Evolutionary conservation across 257 asterid species (phyloP).

Genomic region (Salvia rosmarinus): DNA sequence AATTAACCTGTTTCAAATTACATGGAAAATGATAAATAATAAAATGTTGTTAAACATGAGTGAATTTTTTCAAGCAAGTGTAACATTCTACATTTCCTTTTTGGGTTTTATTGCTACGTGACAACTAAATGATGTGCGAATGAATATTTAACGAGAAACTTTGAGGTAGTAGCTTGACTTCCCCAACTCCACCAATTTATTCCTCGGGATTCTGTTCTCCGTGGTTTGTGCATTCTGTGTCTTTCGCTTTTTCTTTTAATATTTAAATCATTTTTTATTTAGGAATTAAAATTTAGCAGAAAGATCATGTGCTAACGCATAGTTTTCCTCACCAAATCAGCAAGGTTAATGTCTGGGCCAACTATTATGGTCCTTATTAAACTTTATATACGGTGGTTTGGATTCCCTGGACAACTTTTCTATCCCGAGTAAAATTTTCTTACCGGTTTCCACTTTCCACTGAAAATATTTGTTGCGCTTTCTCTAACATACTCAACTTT

Average conservation of each 20-base stretch:
- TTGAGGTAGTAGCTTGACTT: background rate
- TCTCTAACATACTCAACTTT: no score
- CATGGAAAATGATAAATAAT: no score
- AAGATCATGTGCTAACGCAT: conserved; percentile 68
- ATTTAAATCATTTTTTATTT: conserved; percentile 5
- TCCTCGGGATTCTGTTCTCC: conserved; percentile 80
- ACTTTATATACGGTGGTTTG: no score
- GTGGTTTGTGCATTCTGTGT: conserved; percentile 47
- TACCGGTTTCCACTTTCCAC: background rate
- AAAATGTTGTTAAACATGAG: background rate
- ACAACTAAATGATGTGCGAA: background rate
- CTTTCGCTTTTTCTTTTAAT: background rate
- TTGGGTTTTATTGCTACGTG: background rate
- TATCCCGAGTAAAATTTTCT: background rate
- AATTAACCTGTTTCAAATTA: no score
- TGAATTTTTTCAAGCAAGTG: background rate
- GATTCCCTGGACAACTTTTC: no score
- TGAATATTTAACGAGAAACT: conserved; percentile 1
- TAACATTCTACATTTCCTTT: background rate
- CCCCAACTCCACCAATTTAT: conserved; percentile 36
- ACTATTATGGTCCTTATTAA: conserved; percentile 33
- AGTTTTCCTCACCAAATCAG: conserved; percentile 68
- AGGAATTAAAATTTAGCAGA: conserved; percentile 33
- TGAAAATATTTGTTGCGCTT: no score
- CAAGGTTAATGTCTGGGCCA: background rate